Evolutionary conservation across 169 alveolate species (phyloP).

Genomic region (Plasmodium gallinaceum): DNA sequence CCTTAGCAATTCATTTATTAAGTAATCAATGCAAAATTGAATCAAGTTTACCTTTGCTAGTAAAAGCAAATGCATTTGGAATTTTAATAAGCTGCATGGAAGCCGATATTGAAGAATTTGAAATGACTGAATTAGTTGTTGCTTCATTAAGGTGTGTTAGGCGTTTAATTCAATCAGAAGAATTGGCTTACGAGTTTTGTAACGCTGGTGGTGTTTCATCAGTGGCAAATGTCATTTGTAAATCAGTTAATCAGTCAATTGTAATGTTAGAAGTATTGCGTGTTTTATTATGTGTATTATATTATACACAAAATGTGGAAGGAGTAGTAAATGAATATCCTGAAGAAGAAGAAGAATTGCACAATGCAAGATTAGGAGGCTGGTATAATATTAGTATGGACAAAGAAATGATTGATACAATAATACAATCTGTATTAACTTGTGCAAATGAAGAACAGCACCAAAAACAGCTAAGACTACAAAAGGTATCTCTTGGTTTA

Average conservation of each 20-base stretch:
- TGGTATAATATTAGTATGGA: slow-evolving; percentile 88
- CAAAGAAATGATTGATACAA: slow-evolving; percentile 79
- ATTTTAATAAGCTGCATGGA: slow-evolving; percentile 86
- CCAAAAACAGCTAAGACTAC: slow-evolving; percentile 82
- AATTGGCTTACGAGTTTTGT: slow-evolving; percentile 91
- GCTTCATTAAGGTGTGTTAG: slow-evolving; percentile 90
- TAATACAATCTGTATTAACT: slow-evolving; percentile 78
- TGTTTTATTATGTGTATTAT: slow-evolving; percentile 86
- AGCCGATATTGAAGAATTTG: slow-evolving; percentile 87
- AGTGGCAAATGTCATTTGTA: slow-evolving; percentile 83
- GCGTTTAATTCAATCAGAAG: slow-evolving; percentile 88
- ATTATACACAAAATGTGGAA: slow-evolving; percentile 80
- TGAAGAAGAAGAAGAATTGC: slow-evolving; percentile 78
- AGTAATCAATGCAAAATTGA: slow-evolving; percentile 87
- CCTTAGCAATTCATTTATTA: slow-evolving; percentile 90
- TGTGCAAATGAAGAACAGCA: slow-evolving; percentile 77
- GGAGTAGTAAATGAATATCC: slow-evolving; percentile 85
- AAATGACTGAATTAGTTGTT: slow-evolving; percentile 88
- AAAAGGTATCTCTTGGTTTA: slow-evolving; percentile 81
- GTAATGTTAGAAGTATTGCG: slow-evolving; percentile 91
- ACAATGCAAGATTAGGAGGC: slow-evolving; percentile 70
- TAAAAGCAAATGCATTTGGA: slow-evolving; percentile 89
- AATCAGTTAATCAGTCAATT: slow-evolving; percentile 88
- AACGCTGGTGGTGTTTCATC: slow-evolving; percentile 91
- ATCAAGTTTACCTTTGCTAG: slow-evolving; percentile 86